Conservation (phyloP, 2,329 filamentous ascomycete genomes). For the Fusarium longipes region DNA sequence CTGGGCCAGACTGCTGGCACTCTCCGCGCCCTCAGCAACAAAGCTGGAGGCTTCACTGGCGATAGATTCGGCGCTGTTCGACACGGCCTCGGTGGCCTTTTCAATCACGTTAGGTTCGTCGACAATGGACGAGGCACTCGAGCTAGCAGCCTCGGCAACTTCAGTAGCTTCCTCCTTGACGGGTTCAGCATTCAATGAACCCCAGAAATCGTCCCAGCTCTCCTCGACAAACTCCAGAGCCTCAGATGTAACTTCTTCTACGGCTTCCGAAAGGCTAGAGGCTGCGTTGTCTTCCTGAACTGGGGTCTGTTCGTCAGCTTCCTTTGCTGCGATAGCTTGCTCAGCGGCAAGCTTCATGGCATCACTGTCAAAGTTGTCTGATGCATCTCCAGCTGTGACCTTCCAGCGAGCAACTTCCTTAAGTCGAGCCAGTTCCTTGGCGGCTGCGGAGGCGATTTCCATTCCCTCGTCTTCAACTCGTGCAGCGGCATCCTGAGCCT, state of each 20-base stretch:
- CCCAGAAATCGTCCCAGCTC: conserved; percentile 36
- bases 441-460: conserved; percentile 80
- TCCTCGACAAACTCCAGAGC: conserved; percentile 27
- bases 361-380: conserved; percentile 81
- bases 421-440: conserved; percentile 80
- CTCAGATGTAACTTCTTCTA: conserved; percentile 28
- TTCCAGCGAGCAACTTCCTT: conserved; percentile 91
- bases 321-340: conserved; percentile 42
- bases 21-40: conserved; percentile 24
- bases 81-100: conserved; percentile 26
- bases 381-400: conserved; percentile 76
- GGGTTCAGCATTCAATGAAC: conserved; percentile 34
- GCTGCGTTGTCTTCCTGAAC: conserved; percentile 45
- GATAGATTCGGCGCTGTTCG: conserved; percentile 19
- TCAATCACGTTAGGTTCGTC: conserved; percentile 32
- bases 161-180: conserved; percentile 21
- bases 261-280: conserved; percentile 23
- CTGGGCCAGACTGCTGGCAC: conserved; percentile 22
- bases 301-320: conserved; percentile 36
- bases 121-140: conserved; percentile 18
- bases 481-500: conserved; percentile 74
- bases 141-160: conserved; percentile 11
- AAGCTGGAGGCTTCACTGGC: conserved; percentile 34
- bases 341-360: conserved; percentile 68
- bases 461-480: conserved; percentile 83